Evolutionary conservation across 2,329 filamentous ascomycete species (phyloP).

Genomic region (Pseudogymnoascus destructans): DNA sequence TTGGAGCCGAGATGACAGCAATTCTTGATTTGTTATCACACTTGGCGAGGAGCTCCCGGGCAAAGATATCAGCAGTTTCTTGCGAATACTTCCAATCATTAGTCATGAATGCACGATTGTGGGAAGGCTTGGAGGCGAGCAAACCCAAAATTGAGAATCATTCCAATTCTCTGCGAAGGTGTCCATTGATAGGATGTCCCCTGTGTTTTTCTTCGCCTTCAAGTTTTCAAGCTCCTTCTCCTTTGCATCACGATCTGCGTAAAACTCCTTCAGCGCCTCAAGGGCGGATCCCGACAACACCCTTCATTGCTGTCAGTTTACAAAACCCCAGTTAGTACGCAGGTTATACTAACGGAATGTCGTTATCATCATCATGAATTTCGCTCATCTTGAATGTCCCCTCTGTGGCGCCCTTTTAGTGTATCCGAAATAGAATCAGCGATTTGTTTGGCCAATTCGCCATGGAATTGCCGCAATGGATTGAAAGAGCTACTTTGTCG

Average conservation of each 20-base stretch:
- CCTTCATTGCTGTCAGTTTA: slow-evolving; percentile 13
- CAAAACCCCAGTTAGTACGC: neutral
- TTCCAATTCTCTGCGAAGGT: slow-evolving; percentile 73
- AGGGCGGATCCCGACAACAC: slow-evolving; percentile 54
- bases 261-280: slow-evolving; percentile 59
- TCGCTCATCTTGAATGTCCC: neutral
- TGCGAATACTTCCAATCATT: slow-evolving; percentile 47
- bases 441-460: neutral
- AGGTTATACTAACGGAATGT: slow-evolving; percentile 7
- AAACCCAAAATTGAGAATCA: slow-evolving; percentile 70
- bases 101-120: neutral
- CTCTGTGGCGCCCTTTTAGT: neutral
- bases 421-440: slow-evolving; percentile 3
- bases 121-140: slow-evolving; percentile 17
- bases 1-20: slow-evolving; percentile 61
- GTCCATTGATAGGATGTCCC: slow-evolving; percentile 43
- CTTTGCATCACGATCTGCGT: slow-evolving; percentile 55
- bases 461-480: neutral
- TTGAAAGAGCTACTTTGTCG: neutral
- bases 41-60: slow-evolving; percentile 50
- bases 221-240: slow-evolving; percentile 56
- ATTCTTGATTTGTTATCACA: slow-evolving; percentile 45
- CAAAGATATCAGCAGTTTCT: slow-evolving; percentile 51
- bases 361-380: neutral
- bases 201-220: slow-evolving; percentile 37